Percentiles rank a stretch among this genome's conserved stretches.
Evolutionary conservation across 2,329 filamentous ascomycete species (phyloP).

Genomic region (Penicillium glabrum): DNA sequence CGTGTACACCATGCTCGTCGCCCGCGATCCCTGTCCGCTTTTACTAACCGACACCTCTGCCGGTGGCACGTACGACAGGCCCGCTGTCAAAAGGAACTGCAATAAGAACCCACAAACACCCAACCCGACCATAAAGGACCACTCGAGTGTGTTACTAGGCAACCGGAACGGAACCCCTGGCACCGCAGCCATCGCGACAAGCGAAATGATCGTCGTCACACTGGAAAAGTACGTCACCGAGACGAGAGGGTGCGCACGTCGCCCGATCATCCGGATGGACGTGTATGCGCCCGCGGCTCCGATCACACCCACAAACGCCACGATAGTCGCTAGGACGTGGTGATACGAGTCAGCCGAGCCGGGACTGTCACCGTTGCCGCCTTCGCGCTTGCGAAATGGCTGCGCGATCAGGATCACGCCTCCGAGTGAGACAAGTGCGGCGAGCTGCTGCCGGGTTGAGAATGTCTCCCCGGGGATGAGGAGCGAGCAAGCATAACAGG

Average conservation of each 20-base stretch:
- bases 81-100: constrained; percentile 82
- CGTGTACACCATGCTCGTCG: constrained; percentile 67
- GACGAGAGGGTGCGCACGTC: constrained; percentile 76
- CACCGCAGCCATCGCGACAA: constrained; percentile 57
- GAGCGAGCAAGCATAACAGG: constrained; percentile 77
- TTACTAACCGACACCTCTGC: constrained; percentile 23
- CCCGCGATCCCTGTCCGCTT: constrained; percentile 42
- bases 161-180: constrained; percentile 59
- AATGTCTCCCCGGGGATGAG: constrained; percentile 72
- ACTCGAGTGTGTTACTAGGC: constrained; percentile 58
- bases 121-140: constrained; percentile 66
- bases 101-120: constrained; percentile 76
- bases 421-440: constrained; percentile 69
- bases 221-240: constrained; percentile 80
- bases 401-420: constrained; percentile 83
- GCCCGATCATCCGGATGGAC: constrained; percentile 75
- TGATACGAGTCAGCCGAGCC: constrained; percentile 57
- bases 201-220: constrained; percentile 68
- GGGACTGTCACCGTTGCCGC: constrained; percentile 20
- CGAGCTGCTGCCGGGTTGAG: constrained; percentile 73
- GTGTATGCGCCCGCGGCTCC: constrained; percentile 76
- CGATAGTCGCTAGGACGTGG: constrained; percentile 66
- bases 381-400: constrained; percentile 46
- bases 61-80: constrained; percentile 69
- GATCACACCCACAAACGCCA: constrained; percentile 74